phyloP scores from a whole-genome alignment of 1,284 basidiomycete genomes.

The Peniophora sp. region DNA sequence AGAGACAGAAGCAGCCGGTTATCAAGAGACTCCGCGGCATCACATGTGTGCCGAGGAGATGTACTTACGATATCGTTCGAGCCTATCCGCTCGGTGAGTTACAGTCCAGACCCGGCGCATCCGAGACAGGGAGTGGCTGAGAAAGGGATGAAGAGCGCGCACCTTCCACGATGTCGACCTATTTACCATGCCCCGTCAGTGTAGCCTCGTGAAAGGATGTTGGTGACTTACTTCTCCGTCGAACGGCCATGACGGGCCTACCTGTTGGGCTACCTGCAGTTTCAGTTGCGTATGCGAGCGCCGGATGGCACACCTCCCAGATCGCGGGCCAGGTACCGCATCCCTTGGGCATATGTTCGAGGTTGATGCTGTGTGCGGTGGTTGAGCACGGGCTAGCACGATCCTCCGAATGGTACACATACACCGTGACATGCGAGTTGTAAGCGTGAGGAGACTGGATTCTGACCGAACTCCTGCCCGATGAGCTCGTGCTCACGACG shows the following conservation, averaged over 20 bases:
- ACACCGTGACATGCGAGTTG: constrained; percentile 50
- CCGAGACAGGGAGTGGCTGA: background rate
- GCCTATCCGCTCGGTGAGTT: background rate
- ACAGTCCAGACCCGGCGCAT: too few species aligned
- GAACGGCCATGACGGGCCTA: constrained; percentile 7
- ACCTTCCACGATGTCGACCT: constrained; percentile 60
- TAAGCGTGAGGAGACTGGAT: constrained; percentile 44
- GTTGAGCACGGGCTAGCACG: background rate
- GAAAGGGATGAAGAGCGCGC: constrained; percentile 22
- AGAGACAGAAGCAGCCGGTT: background rate
- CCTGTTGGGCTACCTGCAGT: background rate
- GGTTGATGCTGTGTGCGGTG: constrained; percentile 37
- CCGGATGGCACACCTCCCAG: constrained; percentile 14
- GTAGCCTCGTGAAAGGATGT: constrained; percentile 1
- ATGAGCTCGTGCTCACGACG: constrained; percentile 32
- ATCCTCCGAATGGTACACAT: constrained; percentile 15
- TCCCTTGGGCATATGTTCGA: constrained; percentile 53
- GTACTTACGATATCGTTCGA: background rate
- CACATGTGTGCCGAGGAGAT: constrained; percentile 23
- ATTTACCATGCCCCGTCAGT: constrained; percentile 25
- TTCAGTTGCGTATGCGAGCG: constrained; percentile 1
- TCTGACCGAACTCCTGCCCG: constrained; percentile 56
- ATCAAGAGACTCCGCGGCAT: background rate
- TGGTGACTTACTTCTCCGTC: constrained; percentile 29
- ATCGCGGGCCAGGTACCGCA: constrained; percentile 35